Evolutionary conservation across 176 grass and related monocot species (phyloP).

Genomic region (Triticum dicoccoides): DNA sequence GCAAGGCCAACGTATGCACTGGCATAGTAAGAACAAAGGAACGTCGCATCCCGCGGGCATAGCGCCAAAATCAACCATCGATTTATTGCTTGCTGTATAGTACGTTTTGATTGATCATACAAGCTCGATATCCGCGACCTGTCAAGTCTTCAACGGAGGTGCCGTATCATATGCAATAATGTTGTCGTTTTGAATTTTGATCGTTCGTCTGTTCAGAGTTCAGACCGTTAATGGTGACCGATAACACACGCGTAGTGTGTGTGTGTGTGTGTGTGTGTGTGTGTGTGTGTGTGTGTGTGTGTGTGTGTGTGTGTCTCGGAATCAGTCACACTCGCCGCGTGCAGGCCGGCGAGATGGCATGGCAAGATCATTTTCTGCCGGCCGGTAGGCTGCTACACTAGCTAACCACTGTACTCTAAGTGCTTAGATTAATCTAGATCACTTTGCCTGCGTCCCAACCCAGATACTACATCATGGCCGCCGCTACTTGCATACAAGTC

Average conservation of each 20-base stretch:
- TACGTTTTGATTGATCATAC: not conserved
- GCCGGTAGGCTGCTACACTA: not conserved
- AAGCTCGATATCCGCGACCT: not conserved
- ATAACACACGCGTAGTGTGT: not conserved
- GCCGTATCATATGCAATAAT: not conserved
- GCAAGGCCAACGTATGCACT: not conserved
- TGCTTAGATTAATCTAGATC: no score
- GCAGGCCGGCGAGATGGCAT: not conserved
- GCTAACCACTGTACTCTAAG: not conserved
- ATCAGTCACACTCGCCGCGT: not conserved
- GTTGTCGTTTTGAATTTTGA: not conserved
- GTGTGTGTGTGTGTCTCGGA: not conserved
- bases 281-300: no score
- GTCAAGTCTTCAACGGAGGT: no score
- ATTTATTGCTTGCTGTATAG: no score
- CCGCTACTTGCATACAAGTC: not conserved
- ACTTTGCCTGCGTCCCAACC: not conserved
- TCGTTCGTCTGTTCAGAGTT: not conserved
- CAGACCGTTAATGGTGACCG: no score
- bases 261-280: not conserved
- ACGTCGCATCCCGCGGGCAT: not conserved
- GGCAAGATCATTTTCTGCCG: not conserved
- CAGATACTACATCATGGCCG: not conserved
- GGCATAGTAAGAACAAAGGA: constrained; percentile 25
- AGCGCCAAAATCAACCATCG: constrained; percentile 12